A percentile compares a stretch with the other conserved stretches of the same genome.
These are phyloP conservation scores for Leavenworthia alabamica DNA, from an alignment of 345 rosid species.

Conservation along the genomic window DNA sequence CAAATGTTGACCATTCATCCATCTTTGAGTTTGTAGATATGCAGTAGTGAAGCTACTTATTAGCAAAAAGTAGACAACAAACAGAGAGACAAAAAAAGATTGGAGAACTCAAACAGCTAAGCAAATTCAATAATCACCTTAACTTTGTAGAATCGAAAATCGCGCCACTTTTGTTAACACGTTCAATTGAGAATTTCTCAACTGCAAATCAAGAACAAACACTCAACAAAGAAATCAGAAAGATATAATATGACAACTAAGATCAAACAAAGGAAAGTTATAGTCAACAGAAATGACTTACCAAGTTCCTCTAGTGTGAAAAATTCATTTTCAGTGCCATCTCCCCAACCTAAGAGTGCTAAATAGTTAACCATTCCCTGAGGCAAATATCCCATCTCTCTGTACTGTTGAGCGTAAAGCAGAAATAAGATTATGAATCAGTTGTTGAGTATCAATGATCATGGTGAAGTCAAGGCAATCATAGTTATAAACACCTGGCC, in stretches of 20 bases:
- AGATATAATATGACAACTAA: neutral
- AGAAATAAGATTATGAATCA: conserved; percentile 2
- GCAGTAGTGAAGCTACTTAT: neutral
- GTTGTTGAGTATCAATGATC: neutral
- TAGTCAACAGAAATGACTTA: too few species aligned
- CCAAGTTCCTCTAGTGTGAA: conserved; percentile 79
- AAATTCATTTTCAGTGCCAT: conserved; percentile 95
- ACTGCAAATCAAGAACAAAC: conserved; percentile 44
- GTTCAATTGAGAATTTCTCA: conserved; percentile 71
- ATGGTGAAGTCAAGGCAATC: neutral
- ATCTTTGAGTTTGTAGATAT: conserved; percentile 41
- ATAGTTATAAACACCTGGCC: conserved; percentile 58
- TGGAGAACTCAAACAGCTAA: conserved; percentile 12
- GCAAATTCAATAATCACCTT: conserved; percentile 39
- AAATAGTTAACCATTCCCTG: conserved; percentile 92
- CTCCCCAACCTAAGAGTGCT: conserved; percentile 98
- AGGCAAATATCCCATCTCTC: conserved; percentile 92
- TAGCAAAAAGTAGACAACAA: conserved; percentile 12
- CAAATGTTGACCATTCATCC: conserved; percentile 97
- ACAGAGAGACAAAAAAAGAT: neutral
- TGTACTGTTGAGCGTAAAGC: conserved; percentile 42
- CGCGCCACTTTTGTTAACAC: conserved; percentile 88
- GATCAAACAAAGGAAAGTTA: neutral
- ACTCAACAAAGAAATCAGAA: conserved; percentile 19
- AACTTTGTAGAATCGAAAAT: conserved; percentile 76